Evolutionary conservation across 176 grass and related monocot species (phyloP), one percentile per base, ranked within the genome.

Genomic region (Phoenix dactylifera): DNA sequence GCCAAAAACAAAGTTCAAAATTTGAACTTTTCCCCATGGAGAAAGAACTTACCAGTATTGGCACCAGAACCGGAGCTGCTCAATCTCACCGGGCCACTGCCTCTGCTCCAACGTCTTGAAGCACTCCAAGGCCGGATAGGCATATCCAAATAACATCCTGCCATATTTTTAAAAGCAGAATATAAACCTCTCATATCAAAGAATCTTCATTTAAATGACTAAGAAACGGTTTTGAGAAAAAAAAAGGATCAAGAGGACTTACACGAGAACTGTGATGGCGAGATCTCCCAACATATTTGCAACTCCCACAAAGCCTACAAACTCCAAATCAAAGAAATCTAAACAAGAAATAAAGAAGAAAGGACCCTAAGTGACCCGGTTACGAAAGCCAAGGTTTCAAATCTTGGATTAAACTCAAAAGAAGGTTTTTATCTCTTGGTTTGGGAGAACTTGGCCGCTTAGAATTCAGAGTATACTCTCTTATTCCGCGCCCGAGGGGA

Each of bases 41-140:
- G 28, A 9, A 71, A 4, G 26, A 39, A 50, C 48, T 80, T 16
- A 91, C 87, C 93, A 92, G 75, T 97, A 97, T 59, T 91, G 93
- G 77, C 93, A 97, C 93, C 93, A 97, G 78, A 97, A 91, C 23
- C 87, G 81, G 62, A 97, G 93, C 93, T 80, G 80, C 57, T 56
- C 65, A 5, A 72, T 57, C 53, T 80, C 69, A 55, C 78, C 58
- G 50, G 93, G 91, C 2, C 72, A 54, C 60, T 64, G 35, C 35
- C 7, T 44, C 35, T 14, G 24, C 81, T 97, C 87, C 24, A 88
- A 75, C 72, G 85, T 78, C 68, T 97, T 97, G 76, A 97, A 97
- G 80, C 93, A 91, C 71, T 97, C 93, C 68, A 92, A 91, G 50
- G 87, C 87, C 51, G 93, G 87, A 79, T 85, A 83, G 18, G 81